Percentiles rank a stretch among this genome's conserved stretches.
These are phyloP conservation scores for Entrophospora sp. DNA, from an alignment of 192 early-diverging fungal species.

Conservation along the genomic window DNA sequence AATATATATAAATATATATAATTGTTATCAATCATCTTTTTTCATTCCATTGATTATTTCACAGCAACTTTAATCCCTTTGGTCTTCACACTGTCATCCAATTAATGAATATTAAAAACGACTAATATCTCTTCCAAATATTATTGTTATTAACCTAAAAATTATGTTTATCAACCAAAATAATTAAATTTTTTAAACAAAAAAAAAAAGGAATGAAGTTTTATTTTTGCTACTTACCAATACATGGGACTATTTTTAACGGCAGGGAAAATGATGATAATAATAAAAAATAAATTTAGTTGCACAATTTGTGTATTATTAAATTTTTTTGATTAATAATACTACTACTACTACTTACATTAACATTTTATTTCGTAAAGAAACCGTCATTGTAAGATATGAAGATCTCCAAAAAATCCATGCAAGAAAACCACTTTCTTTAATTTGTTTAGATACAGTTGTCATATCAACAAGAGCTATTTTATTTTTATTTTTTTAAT, in stretches of 20 bases:
- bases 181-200: background rate
- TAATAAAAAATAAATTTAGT: background rate
- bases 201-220: background rate
- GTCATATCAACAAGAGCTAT: constrained; percentile 54
- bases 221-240: constrained; percentile 31
- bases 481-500: too few relatives aligned
- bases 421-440: constrained; percentile 39
- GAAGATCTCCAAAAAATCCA: constrained; percentile 68
- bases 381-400: constrained; percentile 62
- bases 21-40: too few relatives aligned
- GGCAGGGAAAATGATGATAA: background rate
- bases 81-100: too few relatives aligned
- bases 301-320: background rate
- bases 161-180: too few relatives aligned
- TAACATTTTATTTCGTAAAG: constrained; percentile 58
- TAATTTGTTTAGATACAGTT: constrained; percentile 36
- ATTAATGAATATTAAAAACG: constrained; percentile 17
- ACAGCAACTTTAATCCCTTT: too few relatives aligned
- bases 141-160: constrained; percentile 34
- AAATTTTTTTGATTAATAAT: too few relatives aligned
- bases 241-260: constrained; percentile 38
- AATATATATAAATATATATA: too few relatives aligned
- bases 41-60: too few relatives aligned
- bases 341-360: too few relatives aligned
- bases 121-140: constrained; percentile 38